Evolutionary conservation across 139 green algal species (phyloP).

Genomic region (Yamagishiella unicocca): DNA sequence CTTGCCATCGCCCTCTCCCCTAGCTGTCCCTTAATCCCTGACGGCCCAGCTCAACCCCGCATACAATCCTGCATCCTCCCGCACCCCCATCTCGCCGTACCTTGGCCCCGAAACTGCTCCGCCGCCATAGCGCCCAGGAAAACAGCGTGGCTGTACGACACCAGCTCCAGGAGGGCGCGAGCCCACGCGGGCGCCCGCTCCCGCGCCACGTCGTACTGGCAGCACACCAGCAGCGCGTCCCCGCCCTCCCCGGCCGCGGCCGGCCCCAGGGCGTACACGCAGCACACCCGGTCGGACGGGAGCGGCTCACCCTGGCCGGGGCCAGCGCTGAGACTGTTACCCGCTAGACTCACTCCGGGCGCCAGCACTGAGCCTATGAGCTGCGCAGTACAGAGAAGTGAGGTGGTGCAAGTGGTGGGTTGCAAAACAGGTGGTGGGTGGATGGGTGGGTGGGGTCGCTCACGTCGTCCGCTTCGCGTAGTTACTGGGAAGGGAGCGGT

Average conservation of each 20-base stretch:
- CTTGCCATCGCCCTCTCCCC: too few species aligned
- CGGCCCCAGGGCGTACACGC: background rate
- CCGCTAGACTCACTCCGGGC: constrained; percentile 5
- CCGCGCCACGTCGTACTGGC: constrained; percentile 27
- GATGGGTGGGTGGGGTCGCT: too few species aligned
- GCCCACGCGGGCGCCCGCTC: constrained; percentile 52
- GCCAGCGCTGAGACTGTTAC: background rate
- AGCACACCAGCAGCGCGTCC: constrained; percentile 49
- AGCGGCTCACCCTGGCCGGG: background rate
- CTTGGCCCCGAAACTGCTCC: constrained; percentile 39
- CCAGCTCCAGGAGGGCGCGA: constrained; percentile 38
- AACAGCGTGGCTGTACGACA: constrained; percentile 35
- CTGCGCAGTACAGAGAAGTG: background rate
- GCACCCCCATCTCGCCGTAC: background rate
- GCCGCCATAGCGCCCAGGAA: constrained; percentile 39
- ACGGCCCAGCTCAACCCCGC: background rate
- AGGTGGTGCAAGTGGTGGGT: background rate
- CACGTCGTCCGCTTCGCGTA: too few species aligned
- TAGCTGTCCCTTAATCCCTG: too few species aligned
- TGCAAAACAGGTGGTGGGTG: too few species aligned
- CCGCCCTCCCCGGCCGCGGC: background rate
- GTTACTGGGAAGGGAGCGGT: too few species aligned
- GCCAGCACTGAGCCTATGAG: background rate
- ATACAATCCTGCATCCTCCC: background rate
- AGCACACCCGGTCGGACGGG: background rate